Conservation (phyloP, 108 stramenopile species). For the Mayamaea pseudoterrestris region DNA sequence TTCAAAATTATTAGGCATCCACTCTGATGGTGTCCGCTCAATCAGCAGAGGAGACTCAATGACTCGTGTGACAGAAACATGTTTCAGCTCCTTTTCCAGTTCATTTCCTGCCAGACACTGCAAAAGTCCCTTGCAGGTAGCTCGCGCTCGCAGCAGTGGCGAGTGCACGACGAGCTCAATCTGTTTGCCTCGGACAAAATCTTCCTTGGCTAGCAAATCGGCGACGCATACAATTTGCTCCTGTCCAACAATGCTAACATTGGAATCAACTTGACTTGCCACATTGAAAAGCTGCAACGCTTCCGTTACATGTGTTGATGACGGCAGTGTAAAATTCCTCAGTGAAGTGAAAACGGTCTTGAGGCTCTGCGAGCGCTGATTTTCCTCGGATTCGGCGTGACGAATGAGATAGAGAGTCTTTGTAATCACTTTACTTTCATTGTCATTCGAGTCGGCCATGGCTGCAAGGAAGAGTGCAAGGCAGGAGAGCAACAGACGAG, state of each 20-base stretch:
- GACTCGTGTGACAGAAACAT: slow-evolving; percentile 12
- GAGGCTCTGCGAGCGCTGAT: slow-evolving; percentile 28
- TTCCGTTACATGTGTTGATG: slow-evolving; percentile 16
- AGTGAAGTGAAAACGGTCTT: slow-evolving; percentile 15
- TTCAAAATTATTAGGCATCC: slow-evolving; percentile 31
- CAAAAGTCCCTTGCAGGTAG: slow-evolving; percentile 52
- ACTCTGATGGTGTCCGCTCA: slow-evolving; percentile 46
- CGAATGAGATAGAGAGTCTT: slow-evolving; percentile 61
- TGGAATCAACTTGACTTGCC: slow-evolving; percentile 46
- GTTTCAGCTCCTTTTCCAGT: slow-evolving; percentile 5
- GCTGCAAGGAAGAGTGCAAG: no score
- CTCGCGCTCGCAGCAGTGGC: slow-evolving; percentile 42
- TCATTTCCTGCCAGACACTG: slow-evolving; percentile 19
- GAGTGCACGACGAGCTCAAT: slow-evolving; percentile 49
- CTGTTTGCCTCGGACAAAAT: slow-evolving; percentile 22
- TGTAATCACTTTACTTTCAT: no score
- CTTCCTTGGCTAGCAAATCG: slow-evolving; percentile 17
- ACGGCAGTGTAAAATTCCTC: slow-evolving; percentile 26
- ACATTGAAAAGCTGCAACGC: slow-evolving; percentile 37
- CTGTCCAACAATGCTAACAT: slow-evolving; percentile 28
- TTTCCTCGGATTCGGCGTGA: slow-evolving; percentile 71
- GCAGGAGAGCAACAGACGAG: no score
- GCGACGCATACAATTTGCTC: slow-evolving; percentile 37
- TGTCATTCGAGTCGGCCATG: no score
- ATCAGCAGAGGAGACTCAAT: slow-evolving; percentile 25